phyloP scores from a whole-genome alignment of 371 early-diverging fungal genomes.

The Mucor mucedo region DNA sequence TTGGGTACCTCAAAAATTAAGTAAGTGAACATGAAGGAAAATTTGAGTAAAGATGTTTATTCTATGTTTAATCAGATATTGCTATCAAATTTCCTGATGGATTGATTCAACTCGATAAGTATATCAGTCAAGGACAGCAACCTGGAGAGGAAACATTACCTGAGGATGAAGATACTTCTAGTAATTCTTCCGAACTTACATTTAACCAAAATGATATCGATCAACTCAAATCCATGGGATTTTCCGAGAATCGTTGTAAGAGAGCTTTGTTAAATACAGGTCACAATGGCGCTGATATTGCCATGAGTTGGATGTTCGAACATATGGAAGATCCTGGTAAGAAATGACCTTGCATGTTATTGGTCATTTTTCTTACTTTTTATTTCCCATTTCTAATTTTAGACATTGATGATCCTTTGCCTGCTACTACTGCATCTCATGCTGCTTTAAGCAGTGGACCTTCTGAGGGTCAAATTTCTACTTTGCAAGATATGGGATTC shows the following conservation, averaged over 20 bases:
- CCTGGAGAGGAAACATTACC: constrained; percentile 77
- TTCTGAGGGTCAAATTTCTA: constrained; percentile 52
- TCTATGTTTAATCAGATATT: constrained; percentile 38
- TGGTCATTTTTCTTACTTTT: neutral
- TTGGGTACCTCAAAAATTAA: constrained; percentile 87
- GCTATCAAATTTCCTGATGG: constrained; percentile 63
- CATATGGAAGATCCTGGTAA: constrained; percentile 93
- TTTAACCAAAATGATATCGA: constrained; percentile 72
- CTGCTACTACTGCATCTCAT: constrained; percentile 18
- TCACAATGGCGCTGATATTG: constrained; percentile 82
- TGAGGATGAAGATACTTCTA: constrained; percentile 56
- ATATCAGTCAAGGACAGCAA: constrained; percentile 70
- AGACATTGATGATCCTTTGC: constrained; percentile 55
- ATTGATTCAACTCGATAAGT: constrained; percentile 62
- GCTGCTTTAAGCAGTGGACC: constrained; percentile 14
- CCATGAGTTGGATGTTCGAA: constrained; percentile 94
- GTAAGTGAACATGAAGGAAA: constrained; percentile 34
- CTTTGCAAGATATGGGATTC: constrained; percentile 93
- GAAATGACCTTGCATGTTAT: neutral
- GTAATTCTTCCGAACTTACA: constrained; percentile 37
- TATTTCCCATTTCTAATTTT: no score
- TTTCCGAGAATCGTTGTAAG: constrained; percentile 82
- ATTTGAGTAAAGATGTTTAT: neutral
- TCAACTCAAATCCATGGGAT: constrained; percentile 89
- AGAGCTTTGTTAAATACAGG: constrained; percentile 84